Percentiles rank a stretch among this genome's conserved stretches.
These are phyloP conservation scores for Poa pratensis DNA, from an alignment of 176 grass and related monocot species.

Conservation along the genomic window DNA sequence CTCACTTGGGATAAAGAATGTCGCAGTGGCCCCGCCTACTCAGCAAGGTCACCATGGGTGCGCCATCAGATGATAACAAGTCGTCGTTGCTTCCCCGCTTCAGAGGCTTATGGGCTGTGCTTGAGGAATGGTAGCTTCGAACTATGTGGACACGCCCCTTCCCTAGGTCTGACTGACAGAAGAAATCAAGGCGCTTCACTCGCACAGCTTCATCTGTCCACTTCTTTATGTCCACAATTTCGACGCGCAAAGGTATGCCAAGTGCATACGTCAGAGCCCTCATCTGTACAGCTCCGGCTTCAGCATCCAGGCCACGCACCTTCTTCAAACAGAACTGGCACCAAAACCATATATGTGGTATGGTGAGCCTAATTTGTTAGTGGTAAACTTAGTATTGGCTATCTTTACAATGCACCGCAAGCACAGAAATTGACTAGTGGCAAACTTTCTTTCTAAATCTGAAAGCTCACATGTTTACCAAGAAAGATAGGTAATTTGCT, in stretches of 20 bases:
- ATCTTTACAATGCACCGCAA: not conserved
- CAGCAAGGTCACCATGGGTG: conserved; percentile 10
- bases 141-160: not conserved
- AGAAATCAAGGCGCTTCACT: conserved; percentile 31
- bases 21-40: not conserved
- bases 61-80: conserved; percentile 20
- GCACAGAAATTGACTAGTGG: not conserved
- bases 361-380: not conserved
- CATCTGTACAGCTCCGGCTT: not conserved
- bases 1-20: conserved; percentile 35
- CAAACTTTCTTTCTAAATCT: not conserved
- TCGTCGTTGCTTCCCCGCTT: not conserved
- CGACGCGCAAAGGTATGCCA: conserved; percentile 36
- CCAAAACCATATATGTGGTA: conserved; percentile 32
- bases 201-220: not conserved
- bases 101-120: not conserved
- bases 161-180: not conserved
- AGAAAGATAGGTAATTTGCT: not conserved
- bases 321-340: conserved; percentile 8
- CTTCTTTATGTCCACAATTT: not conserved
- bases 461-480: not conserved
- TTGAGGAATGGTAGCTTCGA: not conserved
- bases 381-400: not conserved
- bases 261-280: conserved; percentile 38
- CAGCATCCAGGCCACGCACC: conserved; percentile 10